Evolutionary conservation across 2,329 filamentous ascomycete species (phyloP).

Genomic region (Fusarium sp.): DNA sequence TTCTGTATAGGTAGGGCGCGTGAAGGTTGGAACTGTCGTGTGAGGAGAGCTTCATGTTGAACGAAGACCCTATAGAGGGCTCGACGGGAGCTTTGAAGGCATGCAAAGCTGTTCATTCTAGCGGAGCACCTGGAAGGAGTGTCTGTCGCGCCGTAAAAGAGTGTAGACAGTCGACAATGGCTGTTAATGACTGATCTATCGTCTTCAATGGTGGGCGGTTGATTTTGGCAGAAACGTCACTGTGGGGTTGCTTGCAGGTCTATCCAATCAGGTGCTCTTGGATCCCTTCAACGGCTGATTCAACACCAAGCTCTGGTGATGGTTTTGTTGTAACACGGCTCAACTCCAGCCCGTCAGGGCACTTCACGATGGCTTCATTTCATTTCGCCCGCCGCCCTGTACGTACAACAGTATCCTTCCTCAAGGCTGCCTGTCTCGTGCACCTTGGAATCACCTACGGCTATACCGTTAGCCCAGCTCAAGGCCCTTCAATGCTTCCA

Average conservation of each 20-base stretch:
- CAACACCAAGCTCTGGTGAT: constrained; percentile 19
- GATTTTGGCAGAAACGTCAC: constrained; percentile 45
- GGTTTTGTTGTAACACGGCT: constrained; percentile 6
- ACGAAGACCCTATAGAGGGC: constrained; percentile 63
- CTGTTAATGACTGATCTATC: constrained; percentile 22
- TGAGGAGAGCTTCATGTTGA: constrained; percentile 44
- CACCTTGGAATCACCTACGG: constrained; percentile 67
- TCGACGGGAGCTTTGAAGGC: constrained; percentile 58
- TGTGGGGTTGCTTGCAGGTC: constrained; percentile 11
- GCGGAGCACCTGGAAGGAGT: not conserved
- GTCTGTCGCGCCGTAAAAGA: constrained; percentile 1
- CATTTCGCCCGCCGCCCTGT: constrained; percentile 56
- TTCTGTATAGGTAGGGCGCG: constrained; percentile 22
- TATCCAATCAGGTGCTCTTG: constrained; percentile 32
- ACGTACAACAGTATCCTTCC: constrained; percentile 50
- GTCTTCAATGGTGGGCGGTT: constrained; percentile 29
- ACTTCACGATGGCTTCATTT: constrained; percentile 39
- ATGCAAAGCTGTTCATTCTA: constrained; percentile 55
- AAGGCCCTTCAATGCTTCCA: constrained; percentile 89
- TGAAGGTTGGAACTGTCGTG: constrained; percentile 36
- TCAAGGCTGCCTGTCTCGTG: constrained; percentile 56
- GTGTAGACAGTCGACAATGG: constrained; percentile 25
- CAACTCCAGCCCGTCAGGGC: constrained; percentile 9
- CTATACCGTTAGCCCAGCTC: constrained; percentile 68
- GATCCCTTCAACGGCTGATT: constrained; percentile 10